Evolutionary conservation across 768 basidiomycete species (phyloP).

Genomic region (Auriscalpium vulgare): DNA sequence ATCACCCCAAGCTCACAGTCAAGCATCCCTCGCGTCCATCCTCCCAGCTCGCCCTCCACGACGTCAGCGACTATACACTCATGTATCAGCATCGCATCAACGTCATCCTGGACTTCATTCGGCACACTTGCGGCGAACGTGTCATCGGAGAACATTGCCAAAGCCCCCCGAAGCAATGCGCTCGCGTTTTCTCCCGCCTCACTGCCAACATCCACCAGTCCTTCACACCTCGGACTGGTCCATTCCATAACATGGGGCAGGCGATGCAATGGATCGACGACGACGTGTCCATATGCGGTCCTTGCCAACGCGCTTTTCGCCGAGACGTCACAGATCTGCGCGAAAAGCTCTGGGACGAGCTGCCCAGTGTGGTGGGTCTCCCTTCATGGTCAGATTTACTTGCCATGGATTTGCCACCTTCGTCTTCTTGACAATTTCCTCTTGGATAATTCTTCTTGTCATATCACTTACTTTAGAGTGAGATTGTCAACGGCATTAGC

Average conservation of each 20-base stretch:
- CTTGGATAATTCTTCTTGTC: no score
- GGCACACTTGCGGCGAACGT: constrained; percentile 31
- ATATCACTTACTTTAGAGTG: no score
- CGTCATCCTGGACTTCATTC: constrained; percentile 40
- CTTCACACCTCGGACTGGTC: constrained; percentile 44
- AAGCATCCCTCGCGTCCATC: constrained; percentile 44
- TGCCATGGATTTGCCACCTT: constrained; percentile 22
- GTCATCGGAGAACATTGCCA: constrained; percentile 23
- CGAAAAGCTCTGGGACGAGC: constrained; percentile 36
- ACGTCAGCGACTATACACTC: constrained; percentile 43
- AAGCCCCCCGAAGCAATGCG: constrained; percentile 24
- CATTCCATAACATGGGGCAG: constrained; percentile 46
- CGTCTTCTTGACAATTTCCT: background rate
- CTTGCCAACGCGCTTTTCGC: constrained; percentile 36
- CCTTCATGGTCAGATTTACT: constrained; percentile 39
- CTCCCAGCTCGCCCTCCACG: constrained; percentile 31
- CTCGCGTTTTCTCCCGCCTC: constrained; percentile 35
- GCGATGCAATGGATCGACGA: constrained; percentile 29
- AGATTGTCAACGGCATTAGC: no score
- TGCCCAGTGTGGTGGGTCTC: constrained; percentile 38
- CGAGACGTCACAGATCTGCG: constrained; percentile 32
- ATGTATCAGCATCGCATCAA: constrained; percentile 51
- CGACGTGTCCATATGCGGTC: constrained; percentile 33
- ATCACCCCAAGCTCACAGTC: constrained; percentile 45
- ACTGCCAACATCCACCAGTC: constrained; percentile 36